Conservation (phyloP, 2,329 filamentous ascomycete species). For the Phialophora verrucosa region DNA sequence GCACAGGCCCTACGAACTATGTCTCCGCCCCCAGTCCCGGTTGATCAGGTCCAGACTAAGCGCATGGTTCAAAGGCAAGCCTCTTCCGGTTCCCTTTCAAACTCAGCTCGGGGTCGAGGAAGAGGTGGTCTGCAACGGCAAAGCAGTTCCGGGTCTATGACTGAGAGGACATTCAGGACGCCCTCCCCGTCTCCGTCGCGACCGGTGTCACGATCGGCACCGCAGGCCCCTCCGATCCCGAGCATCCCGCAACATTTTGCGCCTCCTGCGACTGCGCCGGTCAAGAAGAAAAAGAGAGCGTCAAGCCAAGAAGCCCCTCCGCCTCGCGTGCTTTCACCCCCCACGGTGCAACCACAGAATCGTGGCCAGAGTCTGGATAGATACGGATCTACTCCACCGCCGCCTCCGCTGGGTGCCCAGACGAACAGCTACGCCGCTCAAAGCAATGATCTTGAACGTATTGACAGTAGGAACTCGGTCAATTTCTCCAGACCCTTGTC, state of each 20-base stretch:
- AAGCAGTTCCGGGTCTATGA: constrained; percentile 81
- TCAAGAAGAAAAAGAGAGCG: constrained; percentile 49
- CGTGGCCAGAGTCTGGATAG: constrained; percentile 51
- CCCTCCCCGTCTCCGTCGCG: constrained; percentile 63
- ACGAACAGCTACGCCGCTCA: constrained; percentile 34
- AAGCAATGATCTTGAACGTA: constrained; percentile 46
- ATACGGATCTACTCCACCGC: constrained; percentile 20
- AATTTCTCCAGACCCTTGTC: constrained; percentile 57
- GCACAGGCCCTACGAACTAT: constrained; percentile 83
- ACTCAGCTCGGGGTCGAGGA: constrained; percentile 39
- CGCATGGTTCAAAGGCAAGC: constrained; percentile 74
- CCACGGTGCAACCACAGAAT: constrained; percentile 45
- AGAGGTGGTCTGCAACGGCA: constrained; percentile 63
- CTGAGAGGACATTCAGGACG: constrained; percentile 82
- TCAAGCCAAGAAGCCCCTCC: constrained; percentile 58
- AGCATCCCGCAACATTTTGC: constrained; percentile 64
- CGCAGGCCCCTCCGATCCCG: constrained; percentile 73
- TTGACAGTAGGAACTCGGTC: constrained; percentile 51
- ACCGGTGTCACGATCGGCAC: constrained; percentile 50
- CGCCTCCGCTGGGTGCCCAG: constrained; percentile 6
- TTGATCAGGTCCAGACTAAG: constrained; percentile 85
- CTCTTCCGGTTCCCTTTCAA: constrained; percentile 41
- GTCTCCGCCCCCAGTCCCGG: constrained; percentile 76
- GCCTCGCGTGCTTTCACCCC: constrained; percentile 54
- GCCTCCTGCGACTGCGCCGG: constrained; percentile 37